Evolutionary conservation across 2,329 filamentous ascomycete genomes (phyloP), one percentile per base, ranked within the genome.

Genomic region (Sporothrix sp.): DNA sequence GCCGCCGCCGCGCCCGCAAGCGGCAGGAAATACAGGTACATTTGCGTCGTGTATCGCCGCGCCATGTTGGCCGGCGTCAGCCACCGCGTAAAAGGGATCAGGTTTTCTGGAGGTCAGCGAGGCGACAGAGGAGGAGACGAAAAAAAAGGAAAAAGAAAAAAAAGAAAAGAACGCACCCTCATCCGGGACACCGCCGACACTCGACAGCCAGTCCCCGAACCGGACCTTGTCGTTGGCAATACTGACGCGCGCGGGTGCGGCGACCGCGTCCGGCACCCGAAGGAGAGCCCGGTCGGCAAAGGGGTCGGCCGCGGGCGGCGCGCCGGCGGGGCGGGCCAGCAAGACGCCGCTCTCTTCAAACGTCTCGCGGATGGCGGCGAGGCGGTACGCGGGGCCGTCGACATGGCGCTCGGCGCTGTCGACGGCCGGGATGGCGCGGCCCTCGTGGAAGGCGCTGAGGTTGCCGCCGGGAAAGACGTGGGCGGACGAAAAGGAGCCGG

Each of bases 381-480:
- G 67, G n/a, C 89, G 75, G 62, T 96, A 96, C 3, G 80, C 76
- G 0, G 72, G 68, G 1, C 81, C 81, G 63, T 96, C 90, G 10
- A 71, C 65, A 59, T 96, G 89, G 11, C 83, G 70, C 9, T 66
- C 69, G 0, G 71, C 65, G 25, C 79, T 71, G 14, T 73, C 72
- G 0, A 63, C 58, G 0, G 55, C 56, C 0, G 75, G 73, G 2
- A 55, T 32, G 1, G 79, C 64, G 0, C 57, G 57, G 3, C 86
- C 89, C 59, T 97, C 91, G 60, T 95, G 87, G 18, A 78, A 77
- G 0, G 78, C 66, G 11, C 88, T 84, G 20, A 95, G 74, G 60
- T 89, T 89, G 6, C 93, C 93, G 30, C 93, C 93, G 0, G 93
- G 91, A 58, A 98, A 98, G 54, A 98, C 93, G 62, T 97, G 89